phyloP scores from a whole-genome alignment of 164 flowering plant genomes.

The Euptelea pleiosperma region DNA sequence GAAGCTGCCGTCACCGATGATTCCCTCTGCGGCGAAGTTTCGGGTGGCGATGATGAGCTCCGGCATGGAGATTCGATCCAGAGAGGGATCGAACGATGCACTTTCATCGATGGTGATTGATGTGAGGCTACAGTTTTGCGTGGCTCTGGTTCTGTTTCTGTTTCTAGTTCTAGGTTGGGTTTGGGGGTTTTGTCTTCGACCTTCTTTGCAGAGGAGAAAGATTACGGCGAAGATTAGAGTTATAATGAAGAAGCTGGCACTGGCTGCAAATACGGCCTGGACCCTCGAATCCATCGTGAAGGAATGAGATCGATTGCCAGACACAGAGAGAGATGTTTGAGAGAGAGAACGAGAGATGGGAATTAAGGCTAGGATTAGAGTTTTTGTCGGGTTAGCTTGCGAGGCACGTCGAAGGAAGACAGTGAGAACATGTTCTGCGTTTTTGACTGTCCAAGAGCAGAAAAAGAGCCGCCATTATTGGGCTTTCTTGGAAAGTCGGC shows the following conservation, averaged over 20 bases:
- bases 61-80: constrained; percentile 53
- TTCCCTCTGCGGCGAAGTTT: constrained; percentile 53
- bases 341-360: background rate
- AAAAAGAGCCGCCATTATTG: constrained; percentile 26
- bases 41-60: constrained; percentile 59
- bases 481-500: constrained; percentile 9
- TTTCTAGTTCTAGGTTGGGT: constrained; percentile 3
- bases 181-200: background rate
- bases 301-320: background rate
- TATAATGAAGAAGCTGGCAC: constrained; percentile 45
- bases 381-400: no score
- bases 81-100: constrained; percentile 57
- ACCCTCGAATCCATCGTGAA: constrained; percentile 27
- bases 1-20: constrained; percentile 87
- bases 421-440: background rate
- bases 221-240: constrained; percentile 31
- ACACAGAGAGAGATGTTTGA: background rate
- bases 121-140: constrained; percentile 5
- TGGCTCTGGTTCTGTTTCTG: constrained; percentile 16
- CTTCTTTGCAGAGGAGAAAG: constrained; percentile 35
- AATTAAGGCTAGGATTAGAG: background rate
- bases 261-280: constrained; percentile 43
- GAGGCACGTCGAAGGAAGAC: background rate
- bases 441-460: constrained; percentile 14
- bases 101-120: constrained; percentile 39